phyloP scores from a whole-genome alignment of 768 basidiomycete species.

The Lentinula raphanica region DNA sequence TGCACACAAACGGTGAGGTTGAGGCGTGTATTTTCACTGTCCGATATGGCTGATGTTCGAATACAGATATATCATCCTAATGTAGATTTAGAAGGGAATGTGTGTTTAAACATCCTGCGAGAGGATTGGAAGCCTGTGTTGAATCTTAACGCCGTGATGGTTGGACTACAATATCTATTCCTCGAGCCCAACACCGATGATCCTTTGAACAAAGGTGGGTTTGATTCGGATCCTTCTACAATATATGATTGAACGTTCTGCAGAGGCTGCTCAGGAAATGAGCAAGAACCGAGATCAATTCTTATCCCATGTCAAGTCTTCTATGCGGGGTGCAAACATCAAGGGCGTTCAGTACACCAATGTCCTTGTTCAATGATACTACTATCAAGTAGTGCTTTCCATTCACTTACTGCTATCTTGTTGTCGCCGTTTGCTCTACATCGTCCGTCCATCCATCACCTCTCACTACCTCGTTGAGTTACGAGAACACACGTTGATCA shows the following conservation, averaged over 20 bases:
- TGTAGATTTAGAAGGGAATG: slow-evolving; percentile 95
- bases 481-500: slow-evolving; percentile 17
- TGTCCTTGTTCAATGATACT: slow-evolving; percentile 47
- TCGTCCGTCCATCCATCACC: background rate
- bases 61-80: slow-evolving; percentile 97
- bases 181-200: slow-evolving; percentile 98
- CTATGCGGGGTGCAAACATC: slow-evolving; percentile 79
- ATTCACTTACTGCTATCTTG: slow-evolving; percentile 10
- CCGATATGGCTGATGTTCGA: background rate
- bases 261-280: slow-evolving; percentile 96
- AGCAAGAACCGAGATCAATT: slow-evolving; percentile 85
- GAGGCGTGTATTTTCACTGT: background rate
- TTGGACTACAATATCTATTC: slow-evolving; percentile 97
- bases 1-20: slow-evolving; percentile 83
- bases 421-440: background rate
- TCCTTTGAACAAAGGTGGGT: slow-evolving; percentile 92
- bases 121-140: slow-evolving; percentile 99
- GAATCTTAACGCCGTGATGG: slow-evolving; percentile 97
- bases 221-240: background rate
- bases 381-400: slow-evolving; percentile 3
- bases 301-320: slow-evolving; percentile 74
- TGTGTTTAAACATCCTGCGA: slow-evolving; percentile 95
- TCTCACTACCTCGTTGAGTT: background rate
- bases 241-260: background rate
- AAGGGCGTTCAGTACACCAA: slow-evolving; percentile 77